Evolutionary conservation across 148 eudicot genomes (phyloP), one percentile per base, ranked within the genome.

Genomic region (Cornus controversa): DNA sequence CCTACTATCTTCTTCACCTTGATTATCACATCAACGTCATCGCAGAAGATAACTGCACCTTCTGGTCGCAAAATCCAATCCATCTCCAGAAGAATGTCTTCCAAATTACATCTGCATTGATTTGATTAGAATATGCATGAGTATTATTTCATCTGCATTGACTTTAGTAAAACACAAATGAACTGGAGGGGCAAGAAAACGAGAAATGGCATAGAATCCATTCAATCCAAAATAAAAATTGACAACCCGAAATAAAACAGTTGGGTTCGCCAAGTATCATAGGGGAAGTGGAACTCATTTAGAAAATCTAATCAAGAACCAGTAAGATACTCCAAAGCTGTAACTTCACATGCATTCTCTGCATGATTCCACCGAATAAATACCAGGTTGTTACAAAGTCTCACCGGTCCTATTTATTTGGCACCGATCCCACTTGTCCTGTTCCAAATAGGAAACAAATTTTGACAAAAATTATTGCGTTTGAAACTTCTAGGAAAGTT

Each of bases 51-150:
- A 28, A 96, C 93, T 47, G 97, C 94, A 18, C 99, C 99, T 86
- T 93, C 99, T 5, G 99, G 99, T 5, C 99, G 86, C 75, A 96
- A 73, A 24, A 96, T 93, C 15, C 99, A 84, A 77, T 96, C 99
- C 98, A 96, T 93, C 88, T 96, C 99, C 77, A 96, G 37, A 58
- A 96, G 91, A 72, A 93, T 93, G 87, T 93, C 94, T 80, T 96
- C 97, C 40, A 79, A 86, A 67, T 89, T 85, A 73, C 99, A 96
- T 79, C 99, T 96, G 81, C 9, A 37, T 14, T 37, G 42, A 40
- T 72, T 36, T 42, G 18, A 75, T 62, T 31, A 14, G 62, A 31
- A 25, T 18, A 24, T 25, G 25, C 2, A 42, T 67, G 34, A 72
- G 27, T 34, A 26, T n/a, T n/a, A n/a, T 25, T 13, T 25, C 45